A percentile compares a stretch with the other conserved stretches of the same genome.
Conservation (phyloP, 345 rosid species). For the Pugionium dolabratum region DNA sequence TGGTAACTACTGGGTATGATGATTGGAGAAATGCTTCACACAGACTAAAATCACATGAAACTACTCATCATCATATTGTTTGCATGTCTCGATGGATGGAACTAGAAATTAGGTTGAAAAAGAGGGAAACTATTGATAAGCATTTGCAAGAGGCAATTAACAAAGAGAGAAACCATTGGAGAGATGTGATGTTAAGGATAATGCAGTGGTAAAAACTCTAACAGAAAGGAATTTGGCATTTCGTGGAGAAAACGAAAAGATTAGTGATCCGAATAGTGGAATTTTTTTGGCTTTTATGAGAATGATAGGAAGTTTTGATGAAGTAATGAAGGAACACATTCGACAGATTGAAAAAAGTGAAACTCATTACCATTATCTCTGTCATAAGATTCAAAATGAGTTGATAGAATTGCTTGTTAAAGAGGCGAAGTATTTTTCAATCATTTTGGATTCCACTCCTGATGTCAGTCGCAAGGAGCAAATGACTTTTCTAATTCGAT, state of each 20-base stretch:
- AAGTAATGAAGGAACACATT: conserved; percentile 12
- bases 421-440: background rate
- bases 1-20: background rate
- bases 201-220: conserved; percentile 8
- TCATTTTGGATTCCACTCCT: background rate
- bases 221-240: background rate
- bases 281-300: background rate
- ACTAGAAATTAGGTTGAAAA: background rate
- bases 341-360: background rate
- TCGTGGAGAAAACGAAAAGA: background rate
- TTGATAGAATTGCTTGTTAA: background rate
- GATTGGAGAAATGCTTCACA: conserved; percentile 17
- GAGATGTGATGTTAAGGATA: conserved; percentile 12
- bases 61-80: background rate
- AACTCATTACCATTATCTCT: background rate
- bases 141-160: background rate
- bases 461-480: background rate
- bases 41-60: background rate
- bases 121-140: background rate
- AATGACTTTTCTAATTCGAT: background rate
- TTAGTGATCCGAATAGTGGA: background rate
- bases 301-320: background rate
- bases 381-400: conserved; percentile 4
- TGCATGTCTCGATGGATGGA: background rate
- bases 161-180: conserved; percentile 14